Conservation (phyloP, 78 protist genomes). For the Dictyostelium brefeldianum region DNA sequence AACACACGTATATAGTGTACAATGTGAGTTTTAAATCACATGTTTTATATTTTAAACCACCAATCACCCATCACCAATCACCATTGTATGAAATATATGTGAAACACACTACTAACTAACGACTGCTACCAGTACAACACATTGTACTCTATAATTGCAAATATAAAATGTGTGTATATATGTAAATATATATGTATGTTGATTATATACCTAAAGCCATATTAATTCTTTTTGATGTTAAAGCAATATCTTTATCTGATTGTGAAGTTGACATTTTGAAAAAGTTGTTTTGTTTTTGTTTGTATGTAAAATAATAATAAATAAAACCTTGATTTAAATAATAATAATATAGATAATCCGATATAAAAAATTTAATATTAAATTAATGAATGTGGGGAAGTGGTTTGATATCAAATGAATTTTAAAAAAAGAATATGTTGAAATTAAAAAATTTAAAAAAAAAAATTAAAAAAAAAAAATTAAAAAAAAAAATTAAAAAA, state of each 20-base stretch:
- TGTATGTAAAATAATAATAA: background rate
- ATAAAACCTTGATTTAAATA: background rate
- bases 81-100: no score
- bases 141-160: background rate
- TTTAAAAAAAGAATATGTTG: background rate
- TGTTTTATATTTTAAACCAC: background rate
- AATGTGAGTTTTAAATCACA: background rate
- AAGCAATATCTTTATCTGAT: slow-evolving; percentile 32
- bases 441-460: background rate
- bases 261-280: slow-evolving; percentile 11
- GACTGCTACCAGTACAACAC: no score
- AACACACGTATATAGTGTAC: background rate
- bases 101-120: background rate
- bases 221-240: slow-evolving; percentile 25
- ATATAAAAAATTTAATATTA: background rate
- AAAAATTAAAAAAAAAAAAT: background rate
- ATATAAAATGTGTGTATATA: background rate
- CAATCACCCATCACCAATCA: no score
- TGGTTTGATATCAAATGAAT: background rate
- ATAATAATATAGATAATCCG: background rate
- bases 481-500: background rate
- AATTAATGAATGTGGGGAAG: background rate
- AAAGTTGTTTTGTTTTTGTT: background rate
- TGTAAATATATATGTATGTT: background rate
- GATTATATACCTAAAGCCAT: slow-evolving; percentile 46